Percentiles rank a stretch among this genome's conserved stretches.
Conservation (phyloP, 1,139 yeast genomes). For the Lodderomyces elongisporus region DNA sequence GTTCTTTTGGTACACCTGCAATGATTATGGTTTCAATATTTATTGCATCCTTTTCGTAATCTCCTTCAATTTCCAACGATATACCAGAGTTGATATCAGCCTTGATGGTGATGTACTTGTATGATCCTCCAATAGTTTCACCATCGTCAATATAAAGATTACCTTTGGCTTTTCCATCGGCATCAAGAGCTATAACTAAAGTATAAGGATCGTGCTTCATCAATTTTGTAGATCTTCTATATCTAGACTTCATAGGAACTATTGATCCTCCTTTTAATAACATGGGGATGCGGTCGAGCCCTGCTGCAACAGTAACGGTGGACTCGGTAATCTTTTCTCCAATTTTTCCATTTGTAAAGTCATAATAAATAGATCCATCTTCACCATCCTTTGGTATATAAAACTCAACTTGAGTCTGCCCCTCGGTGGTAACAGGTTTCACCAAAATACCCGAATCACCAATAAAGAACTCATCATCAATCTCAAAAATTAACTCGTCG, state of each 20-base stretch:
- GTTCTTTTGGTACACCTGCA: too few relatives aligned
- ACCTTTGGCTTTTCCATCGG: conserved; percentile 46
- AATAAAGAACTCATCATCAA: conserved; percentile 82
- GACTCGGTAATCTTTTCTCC: conserved; percentile 3
- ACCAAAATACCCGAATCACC: conserved; percentile 72
- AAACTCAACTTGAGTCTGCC: conserved; percentile 39
- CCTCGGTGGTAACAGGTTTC: conserved; percentile 72
- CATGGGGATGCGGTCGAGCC: conserved; percentile 63
- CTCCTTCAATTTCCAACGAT: too few relatives aligned
- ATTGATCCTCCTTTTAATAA: conserved; percentile 75
- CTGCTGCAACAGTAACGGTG: neutral
- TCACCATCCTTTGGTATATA: conserved; percentile 60
- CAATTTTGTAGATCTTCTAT: conserved; percentile 72
- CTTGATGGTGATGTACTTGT: neutral
- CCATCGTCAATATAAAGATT: conserved; percentile 79
- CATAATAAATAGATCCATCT: conserved; percentile 50
- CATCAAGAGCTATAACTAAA: conserved; percentile 56
- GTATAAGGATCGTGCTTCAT: conserved; percentile 86
- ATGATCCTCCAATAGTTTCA: conserved; percentile 46
- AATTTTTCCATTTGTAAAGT: conserved; percentile 39
- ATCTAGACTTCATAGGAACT: conserved; percentile 60
- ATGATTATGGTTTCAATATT: conserved; percentile 57
- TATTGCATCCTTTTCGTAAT: too few relatives aligned
- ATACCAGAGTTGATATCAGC: conserved; percentile 7
- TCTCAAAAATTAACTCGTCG: conserved; percentile 37